Percentiles rank a stretch among this genome's conserved stretches.
These are phyloP conservation scores for Paracorniculantispora psalliotae DNA, from an alignment of 2,329 filamentous ascomycete genomes.

Conservation along the genomic window DNA sequence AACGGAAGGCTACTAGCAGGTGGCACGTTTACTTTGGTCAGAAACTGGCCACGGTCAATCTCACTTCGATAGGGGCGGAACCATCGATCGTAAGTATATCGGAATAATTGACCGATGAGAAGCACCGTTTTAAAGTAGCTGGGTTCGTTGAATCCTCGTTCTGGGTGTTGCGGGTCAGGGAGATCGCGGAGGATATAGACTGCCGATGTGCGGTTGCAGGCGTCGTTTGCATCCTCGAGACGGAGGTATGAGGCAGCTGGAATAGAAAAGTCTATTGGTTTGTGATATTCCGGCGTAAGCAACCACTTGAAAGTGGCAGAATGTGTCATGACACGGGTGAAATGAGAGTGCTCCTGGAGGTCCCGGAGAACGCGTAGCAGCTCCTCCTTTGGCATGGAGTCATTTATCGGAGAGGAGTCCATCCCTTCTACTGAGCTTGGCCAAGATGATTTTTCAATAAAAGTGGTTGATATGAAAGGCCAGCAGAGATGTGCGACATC, in stretches of 20 bases:
- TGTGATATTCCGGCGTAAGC: not conserved
- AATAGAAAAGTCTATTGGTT: not conserved
- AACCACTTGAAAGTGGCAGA: not conserved
- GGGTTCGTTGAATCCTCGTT: not conserved
- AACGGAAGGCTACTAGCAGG: not conserved
- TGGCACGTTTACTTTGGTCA: slow-evolving; percentile 5
- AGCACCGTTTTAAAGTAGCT: not conserved
- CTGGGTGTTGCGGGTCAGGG: not conserved
- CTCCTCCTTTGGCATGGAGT: not conserved
- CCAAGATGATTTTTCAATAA: no score
- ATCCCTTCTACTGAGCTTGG: no score
- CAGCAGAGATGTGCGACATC: no score
- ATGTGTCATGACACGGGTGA: not conserved
- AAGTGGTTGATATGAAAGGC: no score
- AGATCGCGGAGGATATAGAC: slow-evolving; percentile 5
- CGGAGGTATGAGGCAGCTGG: not conserved
- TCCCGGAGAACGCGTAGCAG: not conserved
- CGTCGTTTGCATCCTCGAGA: not conserved
- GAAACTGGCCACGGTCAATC: slow-evolving; percentile 7
- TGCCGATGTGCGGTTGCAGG: slow-evolving; percentile 4
- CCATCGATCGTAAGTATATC: slow-evolving; percentile 3
- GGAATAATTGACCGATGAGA: not conserved
- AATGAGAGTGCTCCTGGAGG: not conserved
- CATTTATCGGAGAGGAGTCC: no score
- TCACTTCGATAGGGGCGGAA: slow-evolving; percentile 3